A percentile compares a stretch with the other conserved stretches of the same genome.
These are phyloP conservation scores for Anthoceros angustus DNA, from an alignment of 225 moss, liverwort and hornwort genomes.

Conservation along the genomic window DNA sequence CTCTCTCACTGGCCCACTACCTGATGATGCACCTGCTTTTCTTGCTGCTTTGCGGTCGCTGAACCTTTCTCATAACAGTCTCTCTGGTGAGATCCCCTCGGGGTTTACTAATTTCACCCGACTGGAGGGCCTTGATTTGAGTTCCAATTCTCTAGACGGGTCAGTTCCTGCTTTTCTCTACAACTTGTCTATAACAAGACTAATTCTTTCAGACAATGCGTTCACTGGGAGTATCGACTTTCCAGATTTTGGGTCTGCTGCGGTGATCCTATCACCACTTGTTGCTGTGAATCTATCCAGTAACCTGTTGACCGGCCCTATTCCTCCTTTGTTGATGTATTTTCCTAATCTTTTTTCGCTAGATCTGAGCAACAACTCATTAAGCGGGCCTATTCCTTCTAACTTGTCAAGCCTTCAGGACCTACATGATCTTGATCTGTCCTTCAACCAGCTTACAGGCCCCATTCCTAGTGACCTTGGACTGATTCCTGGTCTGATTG, in stretches of 20 bases:
- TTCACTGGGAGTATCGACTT: neutral
- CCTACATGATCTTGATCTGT: neutral
- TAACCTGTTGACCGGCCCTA: neutral
- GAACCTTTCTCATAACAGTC: neutral
- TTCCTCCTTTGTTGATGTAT: neutral
- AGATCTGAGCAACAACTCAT: neutral
- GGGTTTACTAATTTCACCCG: neutral
- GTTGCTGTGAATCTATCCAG: neutral
- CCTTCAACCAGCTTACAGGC: neutral
- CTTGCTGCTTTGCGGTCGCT: neutral
- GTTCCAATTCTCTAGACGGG: neutral
- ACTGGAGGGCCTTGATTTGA: neutral
- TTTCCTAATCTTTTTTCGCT: neutral
- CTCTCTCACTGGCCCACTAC: neutral
- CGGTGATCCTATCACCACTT: neutral
- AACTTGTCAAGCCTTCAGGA: neutral
- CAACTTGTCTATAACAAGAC: neutral
- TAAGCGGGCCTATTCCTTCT: neutral
- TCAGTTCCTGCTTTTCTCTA: neutral
- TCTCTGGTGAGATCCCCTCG: neutral
- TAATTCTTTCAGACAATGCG: neutral
- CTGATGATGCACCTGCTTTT: neutral
- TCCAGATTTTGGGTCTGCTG: neutral
- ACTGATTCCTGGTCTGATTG: neutral
- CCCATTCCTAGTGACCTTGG: neutral